Evolutionary conservation across 202 grass and related monocot species (phyloP).

Genomic region (Brachypodium distachyon): DNA sequence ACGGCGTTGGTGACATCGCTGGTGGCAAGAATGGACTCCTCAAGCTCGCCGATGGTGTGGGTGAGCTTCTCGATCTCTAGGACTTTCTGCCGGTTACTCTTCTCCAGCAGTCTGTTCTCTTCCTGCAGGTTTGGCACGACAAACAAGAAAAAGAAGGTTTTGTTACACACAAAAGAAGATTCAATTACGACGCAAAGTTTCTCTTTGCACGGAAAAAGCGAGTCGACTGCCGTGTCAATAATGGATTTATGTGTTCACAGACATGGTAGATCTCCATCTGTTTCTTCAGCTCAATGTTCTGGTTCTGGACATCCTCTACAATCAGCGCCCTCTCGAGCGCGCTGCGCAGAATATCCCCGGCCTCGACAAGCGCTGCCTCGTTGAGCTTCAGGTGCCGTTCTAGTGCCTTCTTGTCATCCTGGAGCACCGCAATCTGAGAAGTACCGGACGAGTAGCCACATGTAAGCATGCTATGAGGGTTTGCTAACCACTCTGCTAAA

Average conservation of each 20-base stretch:
- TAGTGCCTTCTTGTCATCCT: conserved; percentile 81
- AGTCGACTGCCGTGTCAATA: neutral
- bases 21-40: conserved; percentile 63
- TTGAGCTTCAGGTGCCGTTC: conserved; percentile 73
- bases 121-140: conserved; percentile 37
- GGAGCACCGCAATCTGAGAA: conserved; percentile 60
- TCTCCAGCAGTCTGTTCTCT: conserved; percentile 85
- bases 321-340: conserved; percentile 84
- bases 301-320: conserved; percentile 81
- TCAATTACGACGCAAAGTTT: neutral
- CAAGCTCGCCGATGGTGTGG: conserved; percentile 63
- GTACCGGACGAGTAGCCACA: neutral
- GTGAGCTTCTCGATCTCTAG: conserved; percentile 81
- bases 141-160: conserved; percentile 5
- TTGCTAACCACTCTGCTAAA: neutral
- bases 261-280: conserved; percentile 93
- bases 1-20: conserved; percentile 47
- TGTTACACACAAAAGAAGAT: neutral
- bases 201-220: neutral
- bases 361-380: conserved; percentile 70
- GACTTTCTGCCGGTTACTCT: conserved; percentile 63
- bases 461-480: neutral
- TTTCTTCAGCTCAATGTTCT: conserved; percentile 72
- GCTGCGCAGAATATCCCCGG: conserved; percentile 60
- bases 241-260: neutral